Evolutionary conservation across 2,329 filamentous ascomycete species (phyloP), one percentile per base, ranked within the genome.

Genomic region (Sclerotiophoma versabilis): DNA sequence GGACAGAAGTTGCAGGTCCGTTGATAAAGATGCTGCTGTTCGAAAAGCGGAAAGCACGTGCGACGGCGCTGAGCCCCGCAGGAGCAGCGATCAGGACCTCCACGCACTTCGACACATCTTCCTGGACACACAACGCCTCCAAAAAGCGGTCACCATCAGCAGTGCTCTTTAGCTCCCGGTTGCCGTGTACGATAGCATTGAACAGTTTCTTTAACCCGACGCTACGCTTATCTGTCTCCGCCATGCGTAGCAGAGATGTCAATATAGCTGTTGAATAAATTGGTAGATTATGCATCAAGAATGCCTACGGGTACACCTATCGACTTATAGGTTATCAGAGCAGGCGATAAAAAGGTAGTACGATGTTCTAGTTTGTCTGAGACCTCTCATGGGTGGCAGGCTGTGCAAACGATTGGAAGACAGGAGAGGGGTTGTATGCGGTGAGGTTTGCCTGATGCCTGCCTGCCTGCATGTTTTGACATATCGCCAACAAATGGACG

Each of bases 71-170:
- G 3, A 74, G 27, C 1, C 65, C 74, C 7, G 52, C 52, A 5
- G 62, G 39, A 9, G 64, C 55, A 3, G 69, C 68, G 11, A 74
- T 60, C 23, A 75, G 19, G 7, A 57, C 49, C 44, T 75, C 76
- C 9, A 79, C 68, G 57, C 78, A 79, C 11, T 64, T 71, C 20
- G 74, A 68, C 4, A 59, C 70, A 58, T 83, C 77, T 2, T 61
- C 37, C 58, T 83, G 75, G 7, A 63, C 60, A 55, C 75, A 78
- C 5, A 83, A 58, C 0, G 81, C 77, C 60, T 84, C 81, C 3
- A 84, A 33, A 44, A 84, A 82, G 5, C 76, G 72, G 27, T 75
- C 77, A 5, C 71, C 76, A 57, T 82, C 75, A 9, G 67, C 65
- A 15, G 70, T 30, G 5, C 63, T 78, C 14, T 71, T 71, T 7